phyloP scores from a whole-genome alignment of 257 asterid species.

The Vinca minor region DNA sequence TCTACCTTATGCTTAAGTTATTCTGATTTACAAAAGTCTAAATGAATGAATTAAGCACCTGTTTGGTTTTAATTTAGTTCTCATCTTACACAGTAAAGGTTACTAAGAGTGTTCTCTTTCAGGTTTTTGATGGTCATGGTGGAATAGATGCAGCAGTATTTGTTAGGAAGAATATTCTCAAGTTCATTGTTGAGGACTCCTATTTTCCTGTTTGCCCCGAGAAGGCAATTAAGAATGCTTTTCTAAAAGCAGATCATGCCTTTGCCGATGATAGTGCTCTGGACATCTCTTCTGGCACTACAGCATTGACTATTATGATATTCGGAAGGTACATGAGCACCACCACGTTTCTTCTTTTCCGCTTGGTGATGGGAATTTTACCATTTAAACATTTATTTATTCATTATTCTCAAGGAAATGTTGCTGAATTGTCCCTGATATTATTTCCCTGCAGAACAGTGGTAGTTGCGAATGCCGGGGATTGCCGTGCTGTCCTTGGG shows the following conservation, averaged over 20 bases:
- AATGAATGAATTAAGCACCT: not conserved
- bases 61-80: constrained; percentile 5
- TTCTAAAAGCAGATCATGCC: constrained; percentile 69
- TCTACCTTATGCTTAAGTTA: too few relatives aligned
- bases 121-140: constrained; percentile 99
- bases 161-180: constrained; percentile 61
- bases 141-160: constrained; percentile 84
- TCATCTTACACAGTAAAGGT: not conserved
- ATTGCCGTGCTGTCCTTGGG: constrained; percentile 87
- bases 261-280: constrained; percentile 70
- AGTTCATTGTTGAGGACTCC: constrained; percentile 62
- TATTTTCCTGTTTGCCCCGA: constrained; percentile 58
- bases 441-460: constrained; percentile 44
- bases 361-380: constrained; percentile 4
- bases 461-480: constrained; percentile 90
- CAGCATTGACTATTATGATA: constrained; percentile 72
- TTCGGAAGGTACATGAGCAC: constrained; percentile 48
- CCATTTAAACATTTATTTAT: not conserved
- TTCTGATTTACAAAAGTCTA: too few relatives aligned
- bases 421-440: constrained; percentile 3
- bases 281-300: constrained; percentile 88
- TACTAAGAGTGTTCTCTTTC: constrained; percentile 9
- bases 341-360: not conserved
- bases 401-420: not conserved
- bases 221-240: constrained; percentile 74